A percentile compares a stretch with the other conserved stretches of the same genome.
Conservation (phyloP, 164 flowering plant genomes). For the Aristolochia californica region DNA sequence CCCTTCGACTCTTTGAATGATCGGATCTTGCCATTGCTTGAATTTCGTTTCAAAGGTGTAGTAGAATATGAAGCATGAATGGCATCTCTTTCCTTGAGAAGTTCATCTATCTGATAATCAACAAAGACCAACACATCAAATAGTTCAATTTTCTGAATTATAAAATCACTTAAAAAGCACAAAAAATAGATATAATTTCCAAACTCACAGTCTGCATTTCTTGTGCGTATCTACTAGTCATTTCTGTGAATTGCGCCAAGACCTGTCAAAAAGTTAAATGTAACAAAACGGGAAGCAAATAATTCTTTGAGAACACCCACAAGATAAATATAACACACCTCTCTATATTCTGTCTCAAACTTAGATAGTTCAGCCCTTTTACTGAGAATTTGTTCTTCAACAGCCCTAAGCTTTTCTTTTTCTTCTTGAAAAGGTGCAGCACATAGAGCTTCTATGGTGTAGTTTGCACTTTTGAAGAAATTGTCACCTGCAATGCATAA, state of each 20-base stretch:
- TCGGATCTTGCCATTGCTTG: slow-evolving; percentile 50
- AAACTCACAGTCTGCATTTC: slow-evolving; percentile 84
- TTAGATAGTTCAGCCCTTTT: slow-evolving; percentile 82
- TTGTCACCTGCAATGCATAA: slow-evolving; percentile 66
- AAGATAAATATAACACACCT: slow-evolving; percentile 32
- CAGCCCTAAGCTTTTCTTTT: slow-evolving; percentile 60
- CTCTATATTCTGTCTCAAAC: slow-evolving; percentile 86
- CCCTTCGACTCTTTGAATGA: slow-evolving; percentile 38
- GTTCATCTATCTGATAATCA: slow-evolving; percentile 66
- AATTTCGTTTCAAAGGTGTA: slow-evolving; percentile 54
- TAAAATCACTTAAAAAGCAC: background rate
- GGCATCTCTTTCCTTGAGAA: slow-evolving; percentile 68
- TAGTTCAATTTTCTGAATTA: background rate
- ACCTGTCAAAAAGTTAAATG: slow-evolving; percentile 36
- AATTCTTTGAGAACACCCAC: background rate
- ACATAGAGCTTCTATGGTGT: slow-evolving; percentile 77
- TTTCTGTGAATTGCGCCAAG: slow-evolving; percentile 86
- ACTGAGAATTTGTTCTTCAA: slow-evolving; percentile 73
- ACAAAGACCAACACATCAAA: background rate
- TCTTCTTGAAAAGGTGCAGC: slow-evolving; percentile 67
- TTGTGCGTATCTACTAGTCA: slow-evolving; percentile 86
- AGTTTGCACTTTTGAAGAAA: slow-evolving; percentile 83
- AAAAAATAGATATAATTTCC: background rate
- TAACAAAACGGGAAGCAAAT: slow-evolving; percentile 1
- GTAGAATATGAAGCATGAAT: slow-evolving; percentile 73